Conservation (phyloP, 345 rosid species). For the Turritis glabra region DNA sequence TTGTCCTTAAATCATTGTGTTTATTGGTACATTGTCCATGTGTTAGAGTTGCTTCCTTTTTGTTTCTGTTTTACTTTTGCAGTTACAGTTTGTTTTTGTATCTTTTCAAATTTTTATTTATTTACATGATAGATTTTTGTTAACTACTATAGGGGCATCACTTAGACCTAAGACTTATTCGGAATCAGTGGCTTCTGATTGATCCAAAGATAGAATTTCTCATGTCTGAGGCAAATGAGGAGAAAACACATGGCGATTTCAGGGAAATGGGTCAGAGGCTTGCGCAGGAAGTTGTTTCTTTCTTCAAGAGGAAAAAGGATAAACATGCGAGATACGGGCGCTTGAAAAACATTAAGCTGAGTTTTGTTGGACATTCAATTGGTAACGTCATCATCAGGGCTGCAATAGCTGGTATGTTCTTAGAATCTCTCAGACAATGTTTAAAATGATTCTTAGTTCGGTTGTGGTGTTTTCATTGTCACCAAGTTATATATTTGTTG, state of each 20-base stretch:
- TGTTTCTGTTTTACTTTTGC: not conserved
- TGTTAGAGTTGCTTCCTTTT: not conserved
- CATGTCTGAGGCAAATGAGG: slow-evolving; percentile 95
- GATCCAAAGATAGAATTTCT: slow-evolving; percentile 89
- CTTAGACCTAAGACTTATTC: slow-evolving; percentile 88
- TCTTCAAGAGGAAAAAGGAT: slow-evolving; percentile 76
- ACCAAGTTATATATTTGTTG: slow-evolving; percentile 10
- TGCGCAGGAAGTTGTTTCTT: slow-evolving; percentile 80
- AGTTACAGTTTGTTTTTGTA: slow-evolving; percentile 4
- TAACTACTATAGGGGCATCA: slow-evolving; percentile 75
- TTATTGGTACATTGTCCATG: not conserved
- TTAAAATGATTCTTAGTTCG: not conserved
- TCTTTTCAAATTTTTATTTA: not conserved
- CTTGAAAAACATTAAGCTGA: slow-evolving; percentile 67
- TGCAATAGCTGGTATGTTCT: slow-evolving; percentile 71
- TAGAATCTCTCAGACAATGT: not conserved
- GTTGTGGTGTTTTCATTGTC: not conserved
- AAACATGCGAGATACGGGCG: slow-evolving; percentile 68
- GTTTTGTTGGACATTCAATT: slow-evolving; percentile 97
- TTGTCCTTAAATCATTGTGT: not conserved
- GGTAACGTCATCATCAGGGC: slow-evolving; percentile 89
- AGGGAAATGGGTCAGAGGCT: slow-evolving; percentile 95
- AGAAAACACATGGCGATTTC: slow-evolving; percentile 91
- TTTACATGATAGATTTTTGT: not conserved
- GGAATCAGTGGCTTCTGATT: slow-evolving; percentile 97